Percentiles rank a stretch among this genome's conserved stretches.
These are phyloP conservation scores for Arthrinium puccinioides DNA, from an alignment of 2,329 filamentous ascomycete species.

Conservation along the genomic window DNA sequence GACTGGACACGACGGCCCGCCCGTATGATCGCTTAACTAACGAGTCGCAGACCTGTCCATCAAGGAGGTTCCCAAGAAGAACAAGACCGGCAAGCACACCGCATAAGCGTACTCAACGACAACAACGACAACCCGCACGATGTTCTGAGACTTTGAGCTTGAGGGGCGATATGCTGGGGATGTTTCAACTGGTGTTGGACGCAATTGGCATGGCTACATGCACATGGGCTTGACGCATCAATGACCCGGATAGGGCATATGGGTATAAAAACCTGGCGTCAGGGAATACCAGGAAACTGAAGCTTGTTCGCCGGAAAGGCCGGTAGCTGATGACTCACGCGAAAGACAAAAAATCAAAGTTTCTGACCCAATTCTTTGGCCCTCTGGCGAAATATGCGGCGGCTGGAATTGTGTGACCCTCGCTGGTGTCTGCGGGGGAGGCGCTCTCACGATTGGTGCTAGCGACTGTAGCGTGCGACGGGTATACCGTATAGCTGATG, in stretches of 20 bases:
- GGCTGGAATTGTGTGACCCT: too few relatives aligned
- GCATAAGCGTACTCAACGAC: constrained; percentile 20
- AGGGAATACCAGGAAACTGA: constrained; percentile 48
- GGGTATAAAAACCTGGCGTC: constrained; percentile 41
- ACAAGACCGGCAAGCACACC: constrained; percentile 41
- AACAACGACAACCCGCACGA: neutral
- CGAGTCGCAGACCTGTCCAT: constrained; percentile 38
- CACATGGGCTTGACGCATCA: constrained; percentile 11
- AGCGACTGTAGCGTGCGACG: too few relatives aligned
- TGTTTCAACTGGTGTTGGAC: neutral
- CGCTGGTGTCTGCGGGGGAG: too few relatives aligned
- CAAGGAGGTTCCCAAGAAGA: constrained; percentile 44
- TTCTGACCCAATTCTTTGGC: neutral
- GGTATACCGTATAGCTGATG: too few relatives aligned
- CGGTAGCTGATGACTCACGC: constrained; percentile 22
- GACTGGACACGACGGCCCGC: constrained; percentile 7
- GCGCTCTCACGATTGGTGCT: too few relatives aligned
- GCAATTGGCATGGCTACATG: constrained; percentile 5
- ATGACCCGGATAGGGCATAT: constrained; percentile 18
- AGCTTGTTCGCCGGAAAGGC: constrained; percentile 22
- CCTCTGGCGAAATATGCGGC: neutral
- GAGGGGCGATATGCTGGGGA: neutral
- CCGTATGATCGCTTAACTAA: too few relatives aligned
- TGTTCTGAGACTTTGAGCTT: neutral
- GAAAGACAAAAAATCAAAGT: constrained; percentile 14